phyloP scores from a whole-genome alignment of 371 early-diverging fungal genomes.

The Gilbertella persicaria region DNA sequence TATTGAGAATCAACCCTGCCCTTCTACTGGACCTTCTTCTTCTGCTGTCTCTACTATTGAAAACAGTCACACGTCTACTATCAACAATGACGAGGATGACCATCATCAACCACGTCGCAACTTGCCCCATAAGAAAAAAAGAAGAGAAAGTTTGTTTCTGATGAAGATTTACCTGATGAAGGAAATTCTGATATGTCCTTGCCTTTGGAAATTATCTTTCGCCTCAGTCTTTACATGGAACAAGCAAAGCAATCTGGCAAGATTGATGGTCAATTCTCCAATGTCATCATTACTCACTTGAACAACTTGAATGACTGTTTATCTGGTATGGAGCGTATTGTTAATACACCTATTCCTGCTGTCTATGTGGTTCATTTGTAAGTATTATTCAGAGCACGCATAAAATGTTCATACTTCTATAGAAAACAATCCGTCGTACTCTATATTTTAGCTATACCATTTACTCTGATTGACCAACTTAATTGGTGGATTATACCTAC shows the following conservation, averaged over 20 bases:
- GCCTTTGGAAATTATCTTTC: constrained; percentile 62
- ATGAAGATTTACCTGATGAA: constrained; percentile 48
- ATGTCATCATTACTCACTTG: constrained; percentile 50
- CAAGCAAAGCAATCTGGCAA: constrained; percentile 46
- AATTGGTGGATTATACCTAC: constrained; percentile 65
- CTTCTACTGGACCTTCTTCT: constrained; percentile 11
- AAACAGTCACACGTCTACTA: neutral
- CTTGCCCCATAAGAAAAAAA: constrained; percentile 2
- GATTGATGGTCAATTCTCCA: constrained; percentile 54
- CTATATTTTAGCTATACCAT: constrained; percentile 70
- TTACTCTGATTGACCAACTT: constrained; percentile 61
- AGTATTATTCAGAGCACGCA: constrained; percentile 6
- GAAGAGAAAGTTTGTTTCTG: constrained; percentile 23
- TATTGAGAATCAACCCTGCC: constrained; percentile 11
- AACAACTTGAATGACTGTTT: constrained; percentile 66
- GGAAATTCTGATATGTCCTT: constrained; percentile 52
- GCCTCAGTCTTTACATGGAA: constrained; percentile 55
- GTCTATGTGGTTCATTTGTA: constrained; percentile 78
- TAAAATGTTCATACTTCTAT: neutral
- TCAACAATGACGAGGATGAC: neutral
- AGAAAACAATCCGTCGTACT: constrained; percentile 69
- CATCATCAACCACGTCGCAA: constrained; percentile 1
- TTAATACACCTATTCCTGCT: constrained; percentile 77
- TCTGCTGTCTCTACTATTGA: constrained; percentile 9
- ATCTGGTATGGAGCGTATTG: constrained; percentile 72